phyloP scores from a whole-genome alignment of 176 grass and related monocot species.

The Oryza meyeriana region DNA sequence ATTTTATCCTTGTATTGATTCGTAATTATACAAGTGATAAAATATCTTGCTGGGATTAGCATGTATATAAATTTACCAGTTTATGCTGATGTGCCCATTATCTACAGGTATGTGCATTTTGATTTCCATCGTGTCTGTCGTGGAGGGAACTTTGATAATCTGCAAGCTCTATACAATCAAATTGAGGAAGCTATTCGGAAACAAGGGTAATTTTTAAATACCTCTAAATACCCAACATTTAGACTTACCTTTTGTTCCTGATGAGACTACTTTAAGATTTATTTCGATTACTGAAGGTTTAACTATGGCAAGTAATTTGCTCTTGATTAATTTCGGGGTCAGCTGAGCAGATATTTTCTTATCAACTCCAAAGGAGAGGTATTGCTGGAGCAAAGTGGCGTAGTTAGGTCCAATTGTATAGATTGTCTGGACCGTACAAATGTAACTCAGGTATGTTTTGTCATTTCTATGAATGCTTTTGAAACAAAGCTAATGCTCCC shows the following conservation, averaged over 20 bases:
- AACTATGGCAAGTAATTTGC: constrained; percentile 62
- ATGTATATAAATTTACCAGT: constrained; percentile 24
- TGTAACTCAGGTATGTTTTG: constrained; percentile 79
- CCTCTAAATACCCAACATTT: constrained; percentile 24
- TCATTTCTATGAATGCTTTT: constrained; percentile 5
- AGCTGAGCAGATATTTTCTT: constrained; percentile 99
- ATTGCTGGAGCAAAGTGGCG: constrained; percentile 76
- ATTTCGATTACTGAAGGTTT: constrained; percentile 35
- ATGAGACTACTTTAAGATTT: constrained; percentile 19
- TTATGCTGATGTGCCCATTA: constrained; percentile 26
- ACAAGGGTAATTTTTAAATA: constrained; percentile 74
- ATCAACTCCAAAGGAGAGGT: constrained; percentile 77
- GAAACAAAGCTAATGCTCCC: neutral
- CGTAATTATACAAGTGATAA: constrained; percentile 24
- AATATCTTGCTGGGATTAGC: constrained; percentile 14
- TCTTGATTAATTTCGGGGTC: constrained; percentile 71
- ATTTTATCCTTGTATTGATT: constrained; percentile 18
- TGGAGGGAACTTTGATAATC: constrained; percentile 87
- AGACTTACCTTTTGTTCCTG: constrained; percentile 10
- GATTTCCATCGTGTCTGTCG: constrained; percentile 89
- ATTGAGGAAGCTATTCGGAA: constrained; percentile 71
- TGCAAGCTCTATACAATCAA: constrained; percentile 70
- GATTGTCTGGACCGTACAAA: constrained; percentile 98
- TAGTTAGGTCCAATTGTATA: constrained; percentile 90
- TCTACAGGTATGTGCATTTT: constrained; percentile 78